Conservation (phyloP, 169 alveolate species). For the Cryptosporidium ryanae region DNA sequence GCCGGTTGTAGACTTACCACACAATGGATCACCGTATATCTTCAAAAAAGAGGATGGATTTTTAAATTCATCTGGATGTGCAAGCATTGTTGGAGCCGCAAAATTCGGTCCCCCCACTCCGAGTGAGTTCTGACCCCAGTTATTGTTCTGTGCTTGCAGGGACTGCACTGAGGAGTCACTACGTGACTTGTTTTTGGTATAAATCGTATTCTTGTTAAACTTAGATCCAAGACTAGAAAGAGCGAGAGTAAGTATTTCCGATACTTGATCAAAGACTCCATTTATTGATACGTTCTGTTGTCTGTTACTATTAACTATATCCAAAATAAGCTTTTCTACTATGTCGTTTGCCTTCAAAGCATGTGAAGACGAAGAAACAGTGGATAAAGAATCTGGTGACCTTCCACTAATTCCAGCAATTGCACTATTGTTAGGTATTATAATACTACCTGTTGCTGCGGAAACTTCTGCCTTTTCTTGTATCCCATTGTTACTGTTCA, state of each 20-base stretch:
- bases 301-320: constrained; percentile 26
- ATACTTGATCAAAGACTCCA: constrained; percentile 27
- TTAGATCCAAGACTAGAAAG: constrained; percentile 16
- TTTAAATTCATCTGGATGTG: constrained; percentile 76
- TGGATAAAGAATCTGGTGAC: not conserved
- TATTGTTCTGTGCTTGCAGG: not conserved
- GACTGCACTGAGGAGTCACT: too few relatives aligned
- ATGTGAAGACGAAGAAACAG: not conserved
- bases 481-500: not conserved
- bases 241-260: constrained; percentile 22
- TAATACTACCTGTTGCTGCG: not conserved
- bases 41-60: constrained; percentile 81
- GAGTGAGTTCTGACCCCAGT: constrained; percentile 58
- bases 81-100: constrained; percentile 75
- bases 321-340: constrained; percentile 11
- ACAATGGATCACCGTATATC: constrained; percentile 84
- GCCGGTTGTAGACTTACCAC: constrained; percentile 44
- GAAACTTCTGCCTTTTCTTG: not conserved
- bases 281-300: not conserved
- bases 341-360: constrained; percentile 33
- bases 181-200: too few relatives aligned
- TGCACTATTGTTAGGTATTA: constrained; percentile 2
- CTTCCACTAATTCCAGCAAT: too few relatives aligned
- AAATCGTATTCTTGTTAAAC: constrained; percentile 15
- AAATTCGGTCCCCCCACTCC: constrained; percentile 75